phyloP scores from a whole-genome alignment of 1,284 basidiomycete genomes.

The Marasmius sp. region DNA sequence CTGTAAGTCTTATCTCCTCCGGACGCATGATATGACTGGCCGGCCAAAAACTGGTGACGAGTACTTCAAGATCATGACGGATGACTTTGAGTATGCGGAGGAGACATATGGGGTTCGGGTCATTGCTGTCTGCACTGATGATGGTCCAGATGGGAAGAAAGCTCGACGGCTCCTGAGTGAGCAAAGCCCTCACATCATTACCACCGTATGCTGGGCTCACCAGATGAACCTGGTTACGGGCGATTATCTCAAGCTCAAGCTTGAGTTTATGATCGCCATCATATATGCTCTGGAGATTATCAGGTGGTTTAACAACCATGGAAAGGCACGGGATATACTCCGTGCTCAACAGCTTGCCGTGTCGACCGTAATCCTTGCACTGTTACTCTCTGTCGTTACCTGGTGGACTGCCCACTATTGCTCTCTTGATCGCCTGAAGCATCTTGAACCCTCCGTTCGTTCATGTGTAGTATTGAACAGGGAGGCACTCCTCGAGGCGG shows the following conservation, averaged over 20 bases:
- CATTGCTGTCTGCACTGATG: slow-evolving; percentile 30
- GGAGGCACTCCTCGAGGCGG: slow-evolving; percentile 17
- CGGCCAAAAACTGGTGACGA: slow-evolving; percentile 31
- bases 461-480: slow-evolving; percentile 15
- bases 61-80: slow-evolving; percentile 25
- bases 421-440: slow-evolving; percentile 18
- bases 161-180: slow-evolving; percentile 23
- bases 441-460: slow-evolving; percentile 19
- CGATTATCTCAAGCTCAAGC: slow-evolving; percentile 24
- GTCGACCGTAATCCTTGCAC: slow-evolving; percentile 8
- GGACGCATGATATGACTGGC: slow-evolving; percentile 24
- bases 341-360: slow-evolving; percentile 18
- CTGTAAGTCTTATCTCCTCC: slow-evolving; percentile 22
- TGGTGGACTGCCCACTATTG: slow-evolving; percentile 32
- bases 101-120: slow-evolving; percentile 17
- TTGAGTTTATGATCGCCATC: slow-evolving; percentile 12
- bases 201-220: slow-evolving; percentile 33
- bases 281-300: slow-evolving; percentile 25
- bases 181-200: slow-evolving; percentile 20
- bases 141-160: slow-evolving; percentile 29
- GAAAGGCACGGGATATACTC: slow-evolving; percentile 26
- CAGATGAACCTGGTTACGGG: slow-evolving; percentile 32
- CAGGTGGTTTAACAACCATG: slow-evolving; percentile 35
- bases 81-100: slow-evolving; percentile 22
- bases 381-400: slow-evolving; percentile 30